phyloP scores from a whole-genome alignment of 2,329 filamentous ascomycete species.

The Sporothrix inflata region DNA sequence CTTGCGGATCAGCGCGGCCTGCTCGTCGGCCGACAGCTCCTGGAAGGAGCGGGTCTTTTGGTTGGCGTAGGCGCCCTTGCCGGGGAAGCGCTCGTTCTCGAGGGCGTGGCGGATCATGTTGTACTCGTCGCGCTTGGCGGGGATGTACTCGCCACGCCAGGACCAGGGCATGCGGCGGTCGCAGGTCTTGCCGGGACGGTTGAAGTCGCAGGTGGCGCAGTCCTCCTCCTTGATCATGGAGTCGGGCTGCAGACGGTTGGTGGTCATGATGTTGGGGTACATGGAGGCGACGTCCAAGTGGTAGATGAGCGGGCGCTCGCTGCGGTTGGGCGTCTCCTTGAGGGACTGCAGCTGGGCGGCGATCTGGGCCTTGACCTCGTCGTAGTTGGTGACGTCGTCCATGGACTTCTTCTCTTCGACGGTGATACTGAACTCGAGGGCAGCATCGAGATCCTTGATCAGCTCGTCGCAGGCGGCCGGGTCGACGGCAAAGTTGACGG shows the following conservation, averaged over 20 bases:
- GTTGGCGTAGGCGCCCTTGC: conserved; percentile 71
- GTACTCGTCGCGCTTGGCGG: conserved; percentile 95
- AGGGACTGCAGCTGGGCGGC: conserved; percentile 69
- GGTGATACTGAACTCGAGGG: conserved; percentile 82
- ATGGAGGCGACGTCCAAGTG: conserved; percentile 98
- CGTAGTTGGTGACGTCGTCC: conserved; percentile 79
- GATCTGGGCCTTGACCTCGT: conserved; percentile 84
- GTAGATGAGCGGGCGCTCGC: conserved; percentile 88
- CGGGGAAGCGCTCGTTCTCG: conserved; percentile 90
- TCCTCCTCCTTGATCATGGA: conserved; percentile 98
- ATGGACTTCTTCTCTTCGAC: conserved; percentile 83
- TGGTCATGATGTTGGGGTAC: conserved; percentile 99
- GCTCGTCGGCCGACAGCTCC: conserved; percentile 80
- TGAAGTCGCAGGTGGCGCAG: conserved; percentile 98
- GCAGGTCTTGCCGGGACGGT: conserved; percentile 94
- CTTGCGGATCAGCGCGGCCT: conserved; percentile 78
- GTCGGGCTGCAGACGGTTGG: conserved; percentile 93
- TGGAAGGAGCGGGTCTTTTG: conserved; percentile 67
- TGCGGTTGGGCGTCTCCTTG: conserved; percentile 80
- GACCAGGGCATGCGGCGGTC: conserved; percentile 94
- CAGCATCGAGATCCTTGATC: conserved; percentile 80
- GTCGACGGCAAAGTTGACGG: conserved; percentile 91
- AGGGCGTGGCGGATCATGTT: conserved; percentile 96
- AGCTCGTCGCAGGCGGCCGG: conserved; percentile 87
- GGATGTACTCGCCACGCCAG: conserved; percentile 96